A percentile compares a stretch with the other conserved stretches of the same genome.
Conservation (phyloP, 2,329 filamentous ascomycete genomes). For the Ophiostoma piceae region DNA sequence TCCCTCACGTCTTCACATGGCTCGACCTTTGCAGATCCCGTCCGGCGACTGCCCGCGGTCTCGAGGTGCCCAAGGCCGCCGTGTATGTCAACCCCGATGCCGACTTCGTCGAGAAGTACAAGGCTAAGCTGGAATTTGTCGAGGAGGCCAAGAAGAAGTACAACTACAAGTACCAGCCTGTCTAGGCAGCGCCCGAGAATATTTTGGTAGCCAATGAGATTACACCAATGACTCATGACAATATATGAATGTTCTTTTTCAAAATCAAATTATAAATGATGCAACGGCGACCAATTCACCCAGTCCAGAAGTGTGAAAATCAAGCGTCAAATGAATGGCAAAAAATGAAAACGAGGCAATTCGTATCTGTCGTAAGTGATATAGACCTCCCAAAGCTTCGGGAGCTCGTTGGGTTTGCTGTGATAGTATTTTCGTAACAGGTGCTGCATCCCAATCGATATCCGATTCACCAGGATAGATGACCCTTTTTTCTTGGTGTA, state of each 20-base stretch:
- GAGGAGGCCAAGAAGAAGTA: constrained; percentile 43
- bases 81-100: constrained; percentile 37
- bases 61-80: constrained; percentile 50
- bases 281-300: background rate
- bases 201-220: background rate
- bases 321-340: background rate
- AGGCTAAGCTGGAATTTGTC: constrained; percentile 35
- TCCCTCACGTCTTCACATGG: constrained; percentile 63
- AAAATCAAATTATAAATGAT: background rate
- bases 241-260: background rate
- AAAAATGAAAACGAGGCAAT: background rate
- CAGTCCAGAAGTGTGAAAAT: background rate
- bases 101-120: constrained; percentile 42
- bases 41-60: constrained; percentile 58
- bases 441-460: background rate
- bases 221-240: background rate
- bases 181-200: constrained; percentile 30
- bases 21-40: constrained; percentile 55
- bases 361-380: background rate
- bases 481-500: background rate
- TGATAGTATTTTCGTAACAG: background rate
- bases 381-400: background rate
- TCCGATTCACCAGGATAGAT: background rate
- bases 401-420: background rate
- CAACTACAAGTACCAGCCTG: constrained; percentile 44